These are phyloP conservation scores for Debaryomyces robertsiae DNA, from an alignment of 1,139 yeast species.

Conservation along the genomic window DNA sequence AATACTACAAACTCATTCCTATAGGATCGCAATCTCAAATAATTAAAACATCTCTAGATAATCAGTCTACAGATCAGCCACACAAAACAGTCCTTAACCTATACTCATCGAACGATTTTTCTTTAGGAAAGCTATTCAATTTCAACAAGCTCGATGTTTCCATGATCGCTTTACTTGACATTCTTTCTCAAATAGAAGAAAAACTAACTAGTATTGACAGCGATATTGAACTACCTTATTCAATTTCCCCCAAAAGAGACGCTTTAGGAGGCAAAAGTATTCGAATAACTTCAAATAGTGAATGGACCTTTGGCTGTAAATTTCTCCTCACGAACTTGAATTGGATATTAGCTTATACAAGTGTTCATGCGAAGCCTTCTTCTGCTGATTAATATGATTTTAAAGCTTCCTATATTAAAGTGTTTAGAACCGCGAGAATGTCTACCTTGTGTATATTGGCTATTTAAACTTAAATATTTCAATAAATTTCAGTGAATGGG, in stretches of 20 bases:
- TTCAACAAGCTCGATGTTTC: conserved; percentile 74
- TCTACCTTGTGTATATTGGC: too few relatives aligned
- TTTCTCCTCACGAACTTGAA: conserved; percentile 70
- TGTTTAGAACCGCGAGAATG: too few relatives aligned
- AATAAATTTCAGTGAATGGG: too few relatives aligned
- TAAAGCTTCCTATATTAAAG: not conserved
- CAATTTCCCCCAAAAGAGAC: conserved; percentile 52
- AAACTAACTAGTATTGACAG: conserved; percentile 51
- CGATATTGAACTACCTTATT: conserved; percentile 73
- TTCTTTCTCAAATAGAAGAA: conserved; percentile 58
- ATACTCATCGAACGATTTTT: conserved; percentile 65
- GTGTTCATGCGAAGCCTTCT: conserved; percentile 29
- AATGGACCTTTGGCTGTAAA: conserved; percentile 92
- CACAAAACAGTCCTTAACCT: conserved; percentile 45
- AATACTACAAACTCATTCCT: conserved; percentile 70
- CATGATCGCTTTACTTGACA: conserved; percentile 71
- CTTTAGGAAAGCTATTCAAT: conserved; percentile 67
- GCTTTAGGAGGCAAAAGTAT: conserved; percentile 80
- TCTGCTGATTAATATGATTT: too few relatives aligned
- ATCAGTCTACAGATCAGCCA: conserved; percentile 11
- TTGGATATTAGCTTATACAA: conserved; percentile 53
- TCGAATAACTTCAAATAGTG: conserved; percentile 68
- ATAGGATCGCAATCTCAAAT: conserved; percentile 85
- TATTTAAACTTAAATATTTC: too few relatives aligned
- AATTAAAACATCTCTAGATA: conserved; percentile 45